Evolutionary conservation across 805 yeast genomes (phyloP).

Genomic region (Candida michaelii): DNA sequence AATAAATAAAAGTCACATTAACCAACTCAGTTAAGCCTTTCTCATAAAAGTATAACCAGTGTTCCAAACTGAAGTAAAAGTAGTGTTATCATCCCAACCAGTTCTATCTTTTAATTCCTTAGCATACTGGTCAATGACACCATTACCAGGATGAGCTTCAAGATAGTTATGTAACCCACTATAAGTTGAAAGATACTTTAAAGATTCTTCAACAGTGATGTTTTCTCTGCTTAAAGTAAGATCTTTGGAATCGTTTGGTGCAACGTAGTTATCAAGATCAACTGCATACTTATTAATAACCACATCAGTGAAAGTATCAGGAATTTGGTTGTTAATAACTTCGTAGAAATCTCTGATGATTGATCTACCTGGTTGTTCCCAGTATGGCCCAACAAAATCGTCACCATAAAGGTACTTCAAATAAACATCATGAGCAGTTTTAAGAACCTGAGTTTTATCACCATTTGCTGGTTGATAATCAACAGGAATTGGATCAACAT

Average conservation of each 20-base stretch:
- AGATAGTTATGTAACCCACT: slow-evolving; percentile 65
- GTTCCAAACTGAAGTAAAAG: slow-evolving; percentile 47
- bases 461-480: slow-evolving; percentile 14
- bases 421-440: slow-evolving; percentile 29
- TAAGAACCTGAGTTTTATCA: slow-evolving; percentile 15
- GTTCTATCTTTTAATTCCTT: slow-evolving; percentile 36
- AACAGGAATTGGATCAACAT: slow-evolving; percentile 40
- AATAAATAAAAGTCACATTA: no score
- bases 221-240: slow-evolving; percentile 35
- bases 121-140: slow-evolving; percentile 35
- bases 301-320: slow-evolving; percentile 44
- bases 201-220: slow-evolving; percentile 46
- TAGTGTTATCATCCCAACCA: slow-evolving; percentile 48
- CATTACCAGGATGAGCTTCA: slow-evolving; percentile 32
- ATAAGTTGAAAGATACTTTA: slow-evolving; percentile 63
- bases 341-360: slow-evolving; percentile 46
- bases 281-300: slow-evolving; percentile 28
- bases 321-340: slow-evolving; percentile 44
- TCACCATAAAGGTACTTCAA: slow-evolving; percentile 42
- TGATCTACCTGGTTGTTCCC: slow-evolving; percentile 84
- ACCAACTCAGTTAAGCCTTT: no score
- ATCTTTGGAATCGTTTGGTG: slow-evolving; percentile 19
- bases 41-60: slow-evolving; percentile 52
- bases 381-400: slow-evolving; percentile 58
- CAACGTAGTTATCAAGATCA: slow-evolving; percentile 11